Evolutionary conservation across 805 yeast genomes (phyloP).

Genomic region (Kazachstania bromeliacearum): DNA sequence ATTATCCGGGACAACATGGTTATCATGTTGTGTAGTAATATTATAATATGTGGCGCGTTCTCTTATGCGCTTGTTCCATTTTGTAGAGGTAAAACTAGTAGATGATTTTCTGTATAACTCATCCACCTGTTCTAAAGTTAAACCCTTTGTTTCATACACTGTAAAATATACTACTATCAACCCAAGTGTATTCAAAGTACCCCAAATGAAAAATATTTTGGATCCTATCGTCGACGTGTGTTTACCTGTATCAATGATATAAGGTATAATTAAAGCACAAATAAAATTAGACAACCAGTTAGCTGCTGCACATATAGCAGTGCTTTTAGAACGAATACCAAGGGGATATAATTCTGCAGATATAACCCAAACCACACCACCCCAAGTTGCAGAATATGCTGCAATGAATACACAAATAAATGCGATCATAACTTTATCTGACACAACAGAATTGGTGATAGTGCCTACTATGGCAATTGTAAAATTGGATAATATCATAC

Average conservation of each 20-base stretch:
- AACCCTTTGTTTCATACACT: slow-evolving; percentile 73
- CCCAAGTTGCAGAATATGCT: slow-evolving; percentile 75
- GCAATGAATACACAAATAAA: slow-evolving; percentile 69
- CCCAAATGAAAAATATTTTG: slow-evolving; percentile 74
- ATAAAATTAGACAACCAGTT: slow-evolving; percentile 74
- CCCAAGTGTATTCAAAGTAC: slow-evolving; percentile 53
- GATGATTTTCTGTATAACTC: slow-evolving; percentile 56
- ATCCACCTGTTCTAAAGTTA: slow-evolving; percentile 74
- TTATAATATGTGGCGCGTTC: too few species aligned
- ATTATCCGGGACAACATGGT: too few species aligned
- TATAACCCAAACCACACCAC: slow-evolving; percentile 70
- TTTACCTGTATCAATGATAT: slow-evolving; percentile 54
- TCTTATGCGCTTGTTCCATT: slow-evolving; percentile 30
- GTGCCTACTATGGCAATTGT: slow-evolving; percentile 61
- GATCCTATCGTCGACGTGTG: slow-evolving; percentile 57
- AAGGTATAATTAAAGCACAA: slow-evolving; percentile 69
- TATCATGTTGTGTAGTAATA: too few species aligned
- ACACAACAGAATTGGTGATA: slow-evolving; percentile 36
- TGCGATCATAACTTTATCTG: slow-evolving; percentile 47
- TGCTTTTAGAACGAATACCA: slow-evolving; percentile 68
- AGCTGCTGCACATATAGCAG: slow-evolving; percentile 65
- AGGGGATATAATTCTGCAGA: slow-evolving; percentile 59
- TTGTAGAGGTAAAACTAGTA: slow-evolving; percentile 41
- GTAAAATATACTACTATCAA: slow-evolving; percentile 52
- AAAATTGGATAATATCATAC: slow-evolving; percentile 62